Evolutionary conservation across 23 red algal species (phyloP).

Genomic region (Cyanidium caldarium): DNA sequence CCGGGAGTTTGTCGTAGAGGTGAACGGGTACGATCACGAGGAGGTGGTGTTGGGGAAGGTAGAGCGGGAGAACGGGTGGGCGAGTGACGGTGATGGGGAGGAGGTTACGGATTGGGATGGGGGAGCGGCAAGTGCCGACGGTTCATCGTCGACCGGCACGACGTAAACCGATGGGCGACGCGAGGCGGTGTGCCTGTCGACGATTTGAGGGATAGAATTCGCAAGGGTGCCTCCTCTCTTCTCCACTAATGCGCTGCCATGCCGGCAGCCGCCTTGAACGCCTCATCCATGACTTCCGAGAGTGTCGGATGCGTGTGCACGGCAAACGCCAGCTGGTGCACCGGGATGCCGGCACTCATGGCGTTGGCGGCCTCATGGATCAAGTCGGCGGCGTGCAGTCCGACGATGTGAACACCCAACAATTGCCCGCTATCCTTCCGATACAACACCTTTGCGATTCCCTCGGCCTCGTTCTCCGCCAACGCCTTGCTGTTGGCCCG

Average conservation of each 20-base stretch:
- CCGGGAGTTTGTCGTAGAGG: neutral
- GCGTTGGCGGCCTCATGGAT: conserved; percentile 95
- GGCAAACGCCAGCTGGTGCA: conserved; percentile 82
- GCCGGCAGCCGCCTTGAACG: conserved; percentile 82
- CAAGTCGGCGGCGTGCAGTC: conserved; percentile 90
- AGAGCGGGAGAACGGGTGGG: too few species aligned
- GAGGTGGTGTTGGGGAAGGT: too few species aligned
- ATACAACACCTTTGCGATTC: conserved; percentile 88
- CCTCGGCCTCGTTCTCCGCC: conserved; percentile 87
- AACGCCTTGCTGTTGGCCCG: conserved; percentile 92
- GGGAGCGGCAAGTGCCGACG: too few species aligned
- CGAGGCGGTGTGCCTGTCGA: too few species aligned
- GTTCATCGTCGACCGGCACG: too few species aligned
- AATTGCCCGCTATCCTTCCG: conserved; percentile 73
- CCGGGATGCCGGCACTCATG: conserved; percentile 48
- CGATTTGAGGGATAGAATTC: too few species aligned
- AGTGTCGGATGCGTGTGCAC: conserved; percentile 98
- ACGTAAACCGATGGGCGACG: too few species aligned
- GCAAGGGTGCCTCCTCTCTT: too few species aligned
- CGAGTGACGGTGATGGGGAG: too few species aligned
- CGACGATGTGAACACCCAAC: conserved; percentile 91
- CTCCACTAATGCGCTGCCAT: conserved; percentile 72
- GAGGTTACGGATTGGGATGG: too few species aligned
- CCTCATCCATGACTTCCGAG: conserved; percentile 92
- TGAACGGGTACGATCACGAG: too few species aligned